Evolutionary conservation across 257 asterid genomes (phyloP).

Genomic region (Leptodermis oblonga): DNA sequence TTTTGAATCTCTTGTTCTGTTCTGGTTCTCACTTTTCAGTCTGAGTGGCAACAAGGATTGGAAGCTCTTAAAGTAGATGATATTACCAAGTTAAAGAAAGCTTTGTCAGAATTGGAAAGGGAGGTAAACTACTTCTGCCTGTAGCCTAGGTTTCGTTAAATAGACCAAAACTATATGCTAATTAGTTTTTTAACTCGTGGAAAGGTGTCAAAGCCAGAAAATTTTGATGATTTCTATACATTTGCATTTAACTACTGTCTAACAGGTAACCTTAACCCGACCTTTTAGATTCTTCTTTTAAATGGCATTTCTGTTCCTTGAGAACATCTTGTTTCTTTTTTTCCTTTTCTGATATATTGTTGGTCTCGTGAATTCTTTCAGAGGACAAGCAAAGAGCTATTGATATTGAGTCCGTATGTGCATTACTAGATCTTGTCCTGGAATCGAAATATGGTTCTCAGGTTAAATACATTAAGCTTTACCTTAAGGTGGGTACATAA

Average conservation of each 20-base stretch:
- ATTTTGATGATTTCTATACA: slow-evolving; percentile 59
- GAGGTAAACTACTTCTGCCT: slow-evolving; percentile 42
- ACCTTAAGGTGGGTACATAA: slow-evolving; percentile 54
- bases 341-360: background rate
- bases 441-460: slow-evolving; percentile 55
- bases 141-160: background rate
- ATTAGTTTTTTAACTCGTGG: slow-evolving; percentile 14
- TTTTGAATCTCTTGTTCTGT: background rate
- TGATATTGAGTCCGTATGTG: slow-evolving; percentile 68
- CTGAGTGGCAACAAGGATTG: slow-evolving; percentile 81
- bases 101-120: slow-evolving; percentile 55
- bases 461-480: slow-evolving; percentile 61
- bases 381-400: slow-evolving; percentile 83
- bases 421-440: slow-evolving; percentile 67
- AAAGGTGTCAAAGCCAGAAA: slow-evolving; percentile 61
- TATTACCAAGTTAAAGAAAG: slow-evolving; percentile 49
- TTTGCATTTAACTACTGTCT: slow-evolving; percentile 70
- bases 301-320: slow-evolving; percentile 10
- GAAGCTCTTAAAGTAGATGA: slow-evolving; percentile 56
- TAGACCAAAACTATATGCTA: slow-evolving; percentile 9
- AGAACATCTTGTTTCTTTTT: slow-evolving; percentile 5
- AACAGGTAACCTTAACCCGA: slow-evolving; percentile 43
- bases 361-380: slow-evolving; percentile 32
- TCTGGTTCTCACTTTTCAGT: slow-evolving; percentile 34
- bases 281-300: slow-evolving; percentile 1